Conservation (phyloP, 1,284 basidiomycete genomes). For the Cutaneotrichosporon dermatis region DNA sequence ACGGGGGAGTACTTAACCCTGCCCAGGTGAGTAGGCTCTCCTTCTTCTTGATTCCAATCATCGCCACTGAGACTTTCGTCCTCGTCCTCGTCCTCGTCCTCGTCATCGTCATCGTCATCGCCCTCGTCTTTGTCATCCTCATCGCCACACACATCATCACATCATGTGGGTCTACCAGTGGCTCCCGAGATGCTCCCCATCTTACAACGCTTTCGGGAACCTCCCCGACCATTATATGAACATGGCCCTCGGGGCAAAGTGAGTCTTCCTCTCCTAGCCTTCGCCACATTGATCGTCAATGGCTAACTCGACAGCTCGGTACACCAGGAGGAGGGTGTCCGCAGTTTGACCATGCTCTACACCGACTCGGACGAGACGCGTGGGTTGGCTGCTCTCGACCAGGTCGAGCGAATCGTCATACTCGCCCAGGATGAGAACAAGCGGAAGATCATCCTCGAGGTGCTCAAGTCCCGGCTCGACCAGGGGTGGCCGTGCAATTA, state of each 20-base stretch:
- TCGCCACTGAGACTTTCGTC: too few species aligned
- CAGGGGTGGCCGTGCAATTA: conserved; percentile 42
- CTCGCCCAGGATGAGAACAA: conserved; percentile 19
- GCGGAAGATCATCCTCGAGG: conserved; percentile 35
- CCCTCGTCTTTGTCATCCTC: too few species aligned
- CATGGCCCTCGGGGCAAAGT: background rate
- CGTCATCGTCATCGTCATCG: background rate
- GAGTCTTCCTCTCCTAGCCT: background rate
- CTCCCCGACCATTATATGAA: background rate
- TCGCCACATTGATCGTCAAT: background rate
- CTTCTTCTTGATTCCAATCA: background rate
- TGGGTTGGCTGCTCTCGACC: background rate
- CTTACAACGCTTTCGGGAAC: background rate
- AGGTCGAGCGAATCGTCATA: conserved; percentile 2
- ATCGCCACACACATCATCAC: background rate
- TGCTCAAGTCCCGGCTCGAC: conserved; percentile 35
- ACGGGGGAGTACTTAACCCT: background rate
- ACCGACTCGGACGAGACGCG: conserved; percentile 19
- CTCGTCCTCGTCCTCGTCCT: background rate
- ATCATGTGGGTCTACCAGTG: background rate
- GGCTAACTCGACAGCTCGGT: conserved; percentile 9
- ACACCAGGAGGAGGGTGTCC: conserved; percentile 27
- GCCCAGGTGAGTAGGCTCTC: background rate
- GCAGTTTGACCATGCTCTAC: conserved; percentile 28
- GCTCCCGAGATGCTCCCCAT: background rate